Percentiles rank a stretch among this genome's conserved stretches.
Conservation (phyloP, 768 basidiomycete species). For the Agrocybe chaxingu region DNA sequence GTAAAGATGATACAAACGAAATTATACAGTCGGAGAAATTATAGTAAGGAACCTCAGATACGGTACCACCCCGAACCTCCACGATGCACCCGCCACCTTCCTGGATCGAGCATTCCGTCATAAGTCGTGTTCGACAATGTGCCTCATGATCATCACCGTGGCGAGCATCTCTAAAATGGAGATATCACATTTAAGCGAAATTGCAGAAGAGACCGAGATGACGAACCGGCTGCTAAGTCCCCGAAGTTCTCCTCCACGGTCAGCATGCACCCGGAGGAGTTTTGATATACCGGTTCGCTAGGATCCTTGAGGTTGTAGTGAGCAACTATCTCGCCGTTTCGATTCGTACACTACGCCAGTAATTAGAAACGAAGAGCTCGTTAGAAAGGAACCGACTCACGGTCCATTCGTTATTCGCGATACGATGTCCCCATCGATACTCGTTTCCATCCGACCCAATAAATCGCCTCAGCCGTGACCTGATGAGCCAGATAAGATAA, state of each 20-base stretch:
- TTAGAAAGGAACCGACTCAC: conserved; percentile 32
- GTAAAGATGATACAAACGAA: no score
- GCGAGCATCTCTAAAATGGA: conserved; percentile 50
- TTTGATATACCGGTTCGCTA: conserved; percentile 50
- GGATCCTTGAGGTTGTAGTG: conserved; percentile 56
- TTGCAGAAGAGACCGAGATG: neutral
- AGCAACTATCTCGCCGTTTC: conserved; percentile 48
- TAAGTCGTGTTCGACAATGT: conserved; percentile 43
- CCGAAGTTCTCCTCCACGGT: conserved; percentile 60
- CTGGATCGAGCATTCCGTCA: neutral
- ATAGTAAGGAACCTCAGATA: no score
- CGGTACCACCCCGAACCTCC: no score
- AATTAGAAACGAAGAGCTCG: neutral
- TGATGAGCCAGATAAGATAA: conserved; percentile 15
- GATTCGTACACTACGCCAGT: conserved; percentile 49
- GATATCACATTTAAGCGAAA: conserved; percentile 1
- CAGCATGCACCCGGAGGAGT: conserved; percentile 60
- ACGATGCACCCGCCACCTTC: no score
- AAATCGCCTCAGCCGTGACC: conserved; percentile 49
- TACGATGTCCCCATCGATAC: conserved; percentile 57
- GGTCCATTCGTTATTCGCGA: conserved; percentile 57
- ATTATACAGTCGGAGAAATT: no score
- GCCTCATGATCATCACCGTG: conserved; percentile 61
- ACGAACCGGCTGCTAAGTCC: conserved; percentile 53
- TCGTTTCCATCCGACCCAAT: conserved; percentile 55